Evolutionary conservation across 192 early-diverging fungal species (phyloP).

Genomic region (Coemansia javaensis): DNA sequence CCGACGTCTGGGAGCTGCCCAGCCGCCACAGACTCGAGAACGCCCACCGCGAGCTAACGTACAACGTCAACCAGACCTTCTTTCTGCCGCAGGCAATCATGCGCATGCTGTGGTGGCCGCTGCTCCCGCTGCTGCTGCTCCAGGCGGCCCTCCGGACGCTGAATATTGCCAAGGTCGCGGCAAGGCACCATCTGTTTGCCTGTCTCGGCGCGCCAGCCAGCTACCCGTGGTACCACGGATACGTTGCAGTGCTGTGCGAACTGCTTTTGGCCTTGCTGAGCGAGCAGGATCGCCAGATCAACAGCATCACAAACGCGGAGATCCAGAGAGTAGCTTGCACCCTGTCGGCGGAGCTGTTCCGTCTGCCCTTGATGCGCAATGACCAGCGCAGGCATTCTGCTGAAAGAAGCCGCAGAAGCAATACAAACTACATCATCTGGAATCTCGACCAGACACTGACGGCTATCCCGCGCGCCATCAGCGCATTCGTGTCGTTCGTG

Average conservation of each 20-base stretch:
- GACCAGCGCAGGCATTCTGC: slow-evolving; percentile 1
- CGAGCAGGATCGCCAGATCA: neutral
- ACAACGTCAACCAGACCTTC: too few relatives aligned
- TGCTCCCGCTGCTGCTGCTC: neutral
- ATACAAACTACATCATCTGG: neutral
- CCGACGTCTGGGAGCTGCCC: too few relatives aligned
- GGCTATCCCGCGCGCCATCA: neutral
- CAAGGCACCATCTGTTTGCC: slow-evolving; percentile 8
- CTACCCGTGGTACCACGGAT: slow-evolving; percentile 9
- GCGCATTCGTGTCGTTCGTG: slow-evolving; percentile 1
- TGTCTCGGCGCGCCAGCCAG: slow-evolving; percentile 14
- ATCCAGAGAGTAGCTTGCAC: slow-evolving; percentile 5
- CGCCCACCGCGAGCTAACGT: too few relatives aligned
- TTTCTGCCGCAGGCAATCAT: too few relatives aligned
- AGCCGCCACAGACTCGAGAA: too few relatives aligned
- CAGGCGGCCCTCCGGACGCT: neutral
- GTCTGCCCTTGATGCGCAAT: slow-evolving; percentile 12
- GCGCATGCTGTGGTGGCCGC: too few relatives aligned
- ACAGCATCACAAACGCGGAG: neutral
- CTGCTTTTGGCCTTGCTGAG: neutral
- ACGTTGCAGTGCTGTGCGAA: neutral
- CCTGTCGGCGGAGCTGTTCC: slow-evolving; percentile 18
- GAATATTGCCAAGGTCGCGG: slow-evolving; percentile 1
- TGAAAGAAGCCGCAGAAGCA: neutral
- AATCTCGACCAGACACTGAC: neutral